Base-by-base conservation (phyloP, 1,139 yeast genomes). In the Yamadazyma dendronema region DNA sequence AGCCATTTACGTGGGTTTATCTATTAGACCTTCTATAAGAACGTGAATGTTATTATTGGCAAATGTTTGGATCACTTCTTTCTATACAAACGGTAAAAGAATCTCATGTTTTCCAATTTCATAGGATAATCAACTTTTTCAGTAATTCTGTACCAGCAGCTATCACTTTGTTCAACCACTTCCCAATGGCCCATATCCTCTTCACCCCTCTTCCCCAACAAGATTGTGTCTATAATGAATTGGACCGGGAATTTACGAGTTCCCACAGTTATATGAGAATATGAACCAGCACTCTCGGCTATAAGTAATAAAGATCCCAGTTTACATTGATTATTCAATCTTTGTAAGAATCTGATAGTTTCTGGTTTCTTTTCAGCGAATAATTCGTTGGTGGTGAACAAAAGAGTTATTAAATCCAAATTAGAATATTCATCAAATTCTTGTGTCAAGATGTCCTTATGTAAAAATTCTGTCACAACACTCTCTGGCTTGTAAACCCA, bases 271-370 rank as follows among this genome's bases (percentile, higher is more conserved):
- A 88, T 84, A 52, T 86, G 83, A 1, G 95, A 85, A 57, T 82
- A 88, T 3, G 95, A 84, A 0, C 96, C 96, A 0, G 96, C 96
- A 61, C 94, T 83, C 53, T 88, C 96, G 1, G 87, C 79, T 28
- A 88, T 78, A 33, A 88, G 65, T 27, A 88, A 61, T 25, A 75
- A 59, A 13, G 87, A 61, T 0, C 89, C 94, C 1, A 58, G 42
- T 29, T 55, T 55, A 56, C 86, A 86, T 39, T 53, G 49, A 17
- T 49, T 44, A 44, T 67, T 81, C 46, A 73, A 62, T 25, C 54
- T 56, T 40, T 80, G 83, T 38, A 88, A 65, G 38, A 85, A 72
- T 35, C 69, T 64, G 32, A 86, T 74, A 1, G 94, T 76, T 34
- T 72, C 77, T 0, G 76, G 65, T 49, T 77, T 77, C 44, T 86